Conservation (phyloP, 345 rosid species). For the Heritiera fomes region DNA sequence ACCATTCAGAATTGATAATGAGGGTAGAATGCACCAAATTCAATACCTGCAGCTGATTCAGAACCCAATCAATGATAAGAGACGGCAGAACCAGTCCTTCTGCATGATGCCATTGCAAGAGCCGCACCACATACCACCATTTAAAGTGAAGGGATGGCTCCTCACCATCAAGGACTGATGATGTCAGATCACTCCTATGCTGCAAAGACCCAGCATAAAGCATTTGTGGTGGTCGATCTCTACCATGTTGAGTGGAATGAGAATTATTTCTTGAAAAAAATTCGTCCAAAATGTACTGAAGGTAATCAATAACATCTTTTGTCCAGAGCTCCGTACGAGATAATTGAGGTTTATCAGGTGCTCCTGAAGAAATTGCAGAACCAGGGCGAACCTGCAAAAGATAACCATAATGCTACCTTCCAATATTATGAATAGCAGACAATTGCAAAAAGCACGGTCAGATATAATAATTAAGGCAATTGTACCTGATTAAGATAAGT, state of each 20-base stretch:
- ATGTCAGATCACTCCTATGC: constrained; percentile 53
- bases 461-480: background rate
- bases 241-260: constrained; percentile 58
- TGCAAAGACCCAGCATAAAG: constrained; percentile 64
- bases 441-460: background rate
- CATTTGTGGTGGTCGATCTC: constrained; percentile 70
- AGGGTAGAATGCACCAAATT: background rate
- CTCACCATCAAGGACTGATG: constrained; percentile 60
- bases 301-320: constrained; percentile 87
- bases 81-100: constrained; percentile 94
- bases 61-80: constrained; percentile 91
- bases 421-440: constrained; percentile 10
- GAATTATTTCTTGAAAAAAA: constrained; percentile 58
- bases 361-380: constrained; percentile 61
- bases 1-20: too few species aligned
- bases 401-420: constrained; percentile 32
- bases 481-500: constrained; percentile 95
- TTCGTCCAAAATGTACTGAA: constrained; percentile 85
- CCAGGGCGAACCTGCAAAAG: constrained; percentile 74
- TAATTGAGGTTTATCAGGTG: constrained; percentile 59
- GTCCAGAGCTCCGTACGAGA: constrained; percentile 92
- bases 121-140: constrained; percentile 96
- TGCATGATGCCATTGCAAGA: constrained; percentile 89
- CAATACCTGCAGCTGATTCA: constrained; percentile 78
- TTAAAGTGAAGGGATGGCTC: constrained; percentile 85